Conservation (phyloP, 768 basidiomycete species). For the Amanita subjunquillea region DNA sequence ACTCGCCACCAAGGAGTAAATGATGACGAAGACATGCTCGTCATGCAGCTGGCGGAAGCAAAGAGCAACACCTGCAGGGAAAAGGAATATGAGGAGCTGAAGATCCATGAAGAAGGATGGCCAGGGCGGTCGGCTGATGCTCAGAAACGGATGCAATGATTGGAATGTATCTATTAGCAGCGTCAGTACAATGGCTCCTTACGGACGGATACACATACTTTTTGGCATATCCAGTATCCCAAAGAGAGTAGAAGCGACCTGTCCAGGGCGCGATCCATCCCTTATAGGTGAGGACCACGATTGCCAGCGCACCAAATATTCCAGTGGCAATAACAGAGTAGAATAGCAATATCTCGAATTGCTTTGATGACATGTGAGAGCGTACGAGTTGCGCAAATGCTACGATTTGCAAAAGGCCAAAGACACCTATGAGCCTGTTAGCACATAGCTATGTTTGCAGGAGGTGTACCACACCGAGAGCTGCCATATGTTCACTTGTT, state of each 20-base stretch:
- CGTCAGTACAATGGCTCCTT: slow-evolving; percentile 5
- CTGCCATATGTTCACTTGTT: slow-evolving; percentile 98
- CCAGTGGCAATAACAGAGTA: slow-evolving; percentile 61
- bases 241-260: slow-evolving; percentile 98
- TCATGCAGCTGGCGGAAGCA: slow-evolving; percentile 94
- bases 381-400: slow-evolving; percentile 88
- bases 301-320: slow-evolving; percentile 57
- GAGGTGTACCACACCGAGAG: slow-evolving; percentile 52
- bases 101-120: slow-evolving; percentile 99
- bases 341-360: slow-evolving; percentile 79
- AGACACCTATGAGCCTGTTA: slow-evolving; percentile 52
- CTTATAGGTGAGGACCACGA: slow-evolving; percentile 78
- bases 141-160: slow-evolving; percentile 99
- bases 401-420: slow-evolving; percentile 92
- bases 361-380: slow-evolving; percentile 81
- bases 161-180: slow-evolving; percentile 64
- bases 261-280: slow-evolving; percentile 99
- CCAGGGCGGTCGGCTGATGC: slow-evolving; percentile 99
- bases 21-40: slow-evolving; percentile 97
- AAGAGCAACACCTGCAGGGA: slow-evolving; percentile 91
- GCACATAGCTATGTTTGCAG: not conserved
- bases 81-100: slow-evolving; percentile 93
- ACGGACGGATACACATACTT: slow-evolving; percentile 43
- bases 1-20: slow-evolving; percentile 90
- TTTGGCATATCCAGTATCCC: slow-evolving; percentile 99